These are phyloP conservation scores for Neocucurbitaria cava DNA, from an alignment of 2,329 filamentous ascomycete genomes.

Conservation along the genomic window DNA sequence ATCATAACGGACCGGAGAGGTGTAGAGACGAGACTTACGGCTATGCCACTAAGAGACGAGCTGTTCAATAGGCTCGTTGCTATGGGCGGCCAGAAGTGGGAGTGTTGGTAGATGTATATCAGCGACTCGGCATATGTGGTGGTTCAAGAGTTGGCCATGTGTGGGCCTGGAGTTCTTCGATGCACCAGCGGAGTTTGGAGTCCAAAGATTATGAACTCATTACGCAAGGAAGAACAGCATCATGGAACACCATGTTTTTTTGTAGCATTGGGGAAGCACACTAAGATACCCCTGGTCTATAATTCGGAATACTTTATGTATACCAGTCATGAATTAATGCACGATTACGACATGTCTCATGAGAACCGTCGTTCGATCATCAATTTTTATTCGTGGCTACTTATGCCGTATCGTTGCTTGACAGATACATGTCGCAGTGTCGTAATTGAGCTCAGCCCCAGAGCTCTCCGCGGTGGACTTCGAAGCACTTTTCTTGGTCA, in stretches of 20 bases:
- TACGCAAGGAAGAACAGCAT: not conserved
- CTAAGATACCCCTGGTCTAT: constrained; percentile 5
- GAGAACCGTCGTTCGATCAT: not conserved
- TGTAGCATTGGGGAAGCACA: constrained; percentile 1
- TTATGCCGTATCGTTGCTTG: not conserved
- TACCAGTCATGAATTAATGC: not conserved
- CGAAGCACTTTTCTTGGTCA: not conserved
- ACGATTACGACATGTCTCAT: not conserved
- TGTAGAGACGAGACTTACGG: constrained; percentile 69
- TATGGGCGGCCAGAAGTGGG: constrained; percentile 84
- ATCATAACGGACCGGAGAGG: constrained; percentile 68
- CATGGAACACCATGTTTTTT: not conserved
- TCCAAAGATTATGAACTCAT: not conserved
- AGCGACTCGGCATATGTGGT: not conserved
- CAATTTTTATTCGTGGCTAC: not conserved
- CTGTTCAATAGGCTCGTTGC: constrained; percentile 80
- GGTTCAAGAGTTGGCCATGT: not conserved
- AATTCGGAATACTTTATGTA: not conserved
- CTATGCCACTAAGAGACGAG: constrained; percentile 75
- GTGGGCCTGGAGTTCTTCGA: not conserved
- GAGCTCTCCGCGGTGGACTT: not conserved
- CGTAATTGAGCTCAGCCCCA: not conserved
- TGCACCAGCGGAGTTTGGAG: constrained; percentile 1
- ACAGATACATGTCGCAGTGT: not conserved
- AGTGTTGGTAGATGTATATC: constrained; percentile 65